A percentile compares a stretch with the other conserved stretches of the same genome.
phyloP scores from a whole-genome alignment of 1,284 basidiomycete species.

The Melampsora occidentalis region DNA sequence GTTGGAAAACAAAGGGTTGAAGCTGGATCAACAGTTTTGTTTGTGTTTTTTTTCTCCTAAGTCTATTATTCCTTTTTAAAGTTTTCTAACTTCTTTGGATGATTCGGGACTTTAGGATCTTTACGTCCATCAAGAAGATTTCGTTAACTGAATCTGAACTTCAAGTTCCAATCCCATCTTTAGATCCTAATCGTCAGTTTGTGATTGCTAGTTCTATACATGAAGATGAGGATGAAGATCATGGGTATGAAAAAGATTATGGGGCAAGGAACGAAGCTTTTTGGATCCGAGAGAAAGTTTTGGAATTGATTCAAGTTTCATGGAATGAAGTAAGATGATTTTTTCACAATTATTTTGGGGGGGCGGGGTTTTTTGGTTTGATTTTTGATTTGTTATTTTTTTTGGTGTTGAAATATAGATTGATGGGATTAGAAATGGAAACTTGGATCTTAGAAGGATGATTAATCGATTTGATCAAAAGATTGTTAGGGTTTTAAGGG shows the following conservation, averaged over 20 bases:
- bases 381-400: neutral
- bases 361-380: neutral
- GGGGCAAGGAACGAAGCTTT: neutral
- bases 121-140: conserved; percentile 15
- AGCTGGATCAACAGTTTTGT: conserved; percentile 1
- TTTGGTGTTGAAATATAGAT: neutral
- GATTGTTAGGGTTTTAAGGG: neutral
- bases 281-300: conserved; percentile 9
- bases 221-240: neutral
- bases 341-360: neutral
- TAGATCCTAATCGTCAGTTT: conserved; percentile 35
- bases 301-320: neutral
- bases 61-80: neutral
- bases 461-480: neutral
- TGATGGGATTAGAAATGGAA: neutral
- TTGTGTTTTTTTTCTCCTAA: neutral
- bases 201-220: neutral
- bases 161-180: conserved; percentile 15
- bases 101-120: conserved; percentile 22
- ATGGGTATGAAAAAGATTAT: neutral
- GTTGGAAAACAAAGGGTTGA: conserved; percentile 11
- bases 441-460: neutral
- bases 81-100: neutral
- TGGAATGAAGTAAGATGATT: conserved; percentile 3
- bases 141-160: conserved; percentile 9